Percentiles rank a stretch among this genome's conserved stretches.
These are phyloP conservation scores for Sclerotinia trifoliorum DNA, from an alignment of 2,329 filamentous ascomycete genomes.

Conservation along the genomic window DNA sequence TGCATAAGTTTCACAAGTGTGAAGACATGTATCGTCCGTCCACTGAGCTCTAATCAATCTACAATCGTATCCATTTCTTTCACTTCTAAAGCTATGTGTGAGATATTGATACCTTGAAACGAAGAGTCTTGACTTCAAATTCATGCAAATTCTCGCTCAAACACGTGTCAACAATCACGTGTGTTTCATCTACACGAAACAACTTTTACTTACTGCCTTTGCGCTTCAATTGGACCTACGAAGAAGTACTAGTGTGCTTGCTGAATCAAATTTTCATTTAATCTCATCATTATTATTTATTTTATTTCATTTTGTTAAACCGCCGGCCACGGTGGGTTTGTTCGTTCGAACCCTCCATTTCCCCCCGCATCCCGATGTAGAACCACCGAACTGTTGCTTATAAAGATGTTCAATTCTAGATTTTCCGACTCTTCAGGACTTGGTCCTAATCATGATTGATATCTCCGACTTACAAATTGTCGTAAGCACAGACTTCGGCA, in stretches of 20 bases:
- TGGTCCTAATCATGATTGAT: neutral
- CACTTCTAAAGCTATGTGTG: neutral
- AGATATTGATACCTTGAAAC: neutral
- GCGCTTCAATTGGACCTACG: neutral
- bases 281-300: neutral
- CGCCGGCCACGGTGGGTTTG: neutral
- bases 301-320: neutral
- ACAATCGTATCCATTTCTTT: too few relatives aligned
- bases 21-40: neutral
- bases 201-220: too few relatives aligned
- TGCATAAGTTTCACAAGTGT: slow-evolving; percentile 8
- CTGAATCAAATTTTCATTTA: neutral
- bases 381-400: neutral
- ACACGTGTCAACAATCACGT: neutral
- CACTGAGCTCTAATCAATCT: neutral
- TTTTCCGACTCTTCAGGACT: neutral
- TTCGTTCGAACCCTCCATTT: neutral
- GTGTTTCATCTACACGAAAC: neutral
- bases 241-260: neutral
- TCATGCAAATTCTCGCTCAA: slow-evolving; percentile 6
- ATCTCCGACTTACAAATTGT: neutral
- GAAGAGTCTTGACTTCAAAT: neutral
- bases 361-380: neutral
- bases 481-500: neutral
- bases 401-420: neutral